These are phyloP conservation scores for Magnusiomyces ingens DNA, from an alignment of 1,139 yeast species.

Conservation along the genomic window DNA sequence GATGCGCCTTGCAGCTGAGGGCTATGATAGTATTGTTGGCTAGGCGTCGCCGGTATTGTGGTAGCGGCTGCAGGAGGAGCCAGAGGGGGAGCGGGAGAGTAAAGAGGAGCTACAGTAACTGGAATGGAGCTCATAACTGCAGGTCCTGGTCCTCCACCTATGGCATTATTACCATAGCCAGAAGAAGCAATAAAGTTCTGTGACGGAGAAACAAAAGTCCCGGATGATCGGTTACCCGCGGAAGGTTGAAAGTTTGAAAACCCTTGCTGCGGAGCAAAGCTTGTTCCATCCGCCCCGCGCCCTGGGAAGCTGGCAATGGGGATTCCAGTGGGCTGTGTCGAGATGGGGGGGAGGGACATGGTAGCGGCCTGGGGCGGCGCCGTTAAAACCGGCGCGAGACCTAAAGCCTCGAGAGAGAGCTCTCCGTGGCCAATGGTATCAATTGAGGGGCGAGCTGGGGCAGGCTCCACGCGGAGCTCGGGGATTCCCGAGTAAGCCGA, in stretches of 20 bases:
- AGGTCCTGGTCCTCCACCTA: too few species aligned
- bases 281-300: neutral
- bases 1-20: neutral
- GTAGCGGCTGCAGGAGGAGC: neutral
- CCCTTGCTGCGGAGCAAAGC: too few species aligned
- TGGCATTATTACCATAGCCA: neutral
- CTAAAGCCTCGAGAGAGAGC: slow-evolving; percentile 53
- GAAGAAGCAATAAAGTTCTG: too few species aligned
- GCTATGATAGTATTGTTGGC: neutral
- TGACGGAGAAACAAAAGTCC: neutral
- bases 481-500: slow-evolving; percentile 8
- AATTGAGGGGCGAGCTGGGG: slow-evolving; percentile 44
- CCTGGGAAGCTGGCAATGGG: neutral
- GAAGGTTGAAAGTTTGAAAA: neutral
- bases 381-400: slow-evolving; percentile 26
- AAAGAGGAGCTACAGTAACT: too few species aligned
- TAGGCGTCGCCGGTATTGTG: neutral
- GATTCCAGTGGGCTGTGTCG: too few species aligned
- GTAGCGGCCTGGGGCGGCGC: neutral
- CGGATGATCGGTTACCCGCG: neutral
- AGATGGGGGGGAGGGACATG: too few species aligned
- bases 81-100: too few species aligned
- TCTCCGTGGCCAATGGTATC: slow-evolving; percentile 71
- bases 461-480: slow-evolving; percentile 42
- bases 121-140: too few species aligned